Base-by-base conservation (phyloP, 2,329 filamentous ascomycete genomes). In the Venturia pyrina region DNA sequence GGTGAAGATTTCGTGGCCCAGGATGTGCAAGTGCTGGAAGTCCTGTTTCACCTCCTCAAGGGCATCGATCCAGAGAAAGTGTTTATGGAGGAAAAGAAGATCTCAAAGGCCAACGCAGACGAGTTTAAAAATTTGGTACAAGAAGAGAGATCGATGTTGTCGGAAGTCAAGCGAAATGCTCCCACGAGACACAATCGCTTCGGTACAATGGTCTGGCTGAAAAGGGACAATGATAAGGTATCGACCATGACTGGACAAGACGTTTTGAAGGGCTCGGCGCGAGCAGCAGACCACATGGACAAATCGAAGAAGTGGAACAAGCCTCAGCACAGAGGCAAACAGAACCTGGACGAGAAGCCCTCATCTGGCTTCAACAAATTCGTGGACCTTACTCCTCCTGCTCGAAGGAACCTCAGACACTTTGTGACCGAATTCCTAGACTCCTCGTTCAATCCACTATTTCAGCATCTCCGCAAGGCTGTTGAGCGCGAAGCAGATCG, bases 151-250 rank as follows among this genome's bases (percentile, higher is more conserved):
- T 85, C 87, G n/a, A 90, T 96, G 86, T 82, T 91, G 65, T 86
- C 88, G 70, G 84, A 88, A 62, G 89, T 92, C 71, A 88, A 89
- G 65, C 88, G 87, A 70, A 87, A 87, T 72, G 90, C 89, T 2
- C 90, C 93, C 0, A 93, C 91, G 3, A 83, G 95, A 61, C 95
- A 99, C 76, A 96, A 93, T 70, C 86, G 95, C 43, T 99, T 98
- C 72, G 95, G 95, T 2, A 96, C 93, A 13, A 98, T 98, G 90
- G 87, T 97, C 43, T 98, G 93, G 93, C 86, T 99, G 46, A 91
- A 96, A 78, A 83, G 93, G 66, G 89, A 92, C 62, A 89, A 93
- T 70, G 87, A 89, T 63, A 93, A 93, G 72, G 85, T 95, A 71
- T 89, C 90, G 0, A 92, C 93, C 0, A 84, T 99, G 1, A 93